A percentile compares a stretch with the other conserved stretches of the same genome.
Evolutionary conservation across 2,329 filamentous ascomycete genomes (phyloP).

Genomic region (Gaeumannomyces sp.): DNA sequence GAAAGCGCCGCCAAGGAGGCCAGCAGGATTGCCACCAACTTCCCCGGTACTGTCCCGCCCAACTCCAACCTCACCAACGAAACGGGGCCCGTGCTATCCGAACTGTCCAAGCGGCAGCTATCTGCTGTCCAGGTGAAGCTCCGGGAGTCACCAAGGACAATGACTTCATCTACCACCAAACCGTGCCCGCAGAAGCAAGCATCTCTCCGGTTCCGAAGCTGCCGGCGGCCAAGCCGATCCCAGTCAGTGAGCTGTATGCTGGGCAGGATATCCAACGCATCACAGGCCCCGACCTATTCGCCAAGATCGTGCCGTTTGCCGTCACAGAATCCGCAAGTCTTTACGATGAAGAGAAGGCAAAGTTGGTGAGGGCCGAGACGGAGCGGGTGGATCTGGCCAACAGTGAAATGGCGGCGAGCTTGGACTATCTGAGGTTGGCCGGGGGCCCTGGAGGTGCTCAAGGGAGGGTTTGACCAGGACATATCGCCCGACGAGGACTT

Average conservation of each 20-base stretch:
- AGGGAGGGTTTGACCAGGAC: constrained; percentile 88
- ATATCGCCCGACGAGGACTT: constrained; percentile 87
- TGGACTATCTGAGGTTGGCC: constrained; percentile 92
- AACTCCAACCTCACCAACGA: constrained; percentile 81
- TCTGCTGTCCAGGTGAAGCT: constrained; percentile 77
- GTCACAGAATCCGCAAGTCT: constrained; percentile 95
- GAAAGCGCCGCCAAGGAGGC: constrained; percentile 76
- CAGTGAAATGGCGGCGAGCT: constrained; percentile 88
- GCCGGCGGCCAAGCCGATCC: constrained; percentile 92
- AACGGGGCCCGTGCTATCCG: constrained; percentile 65
- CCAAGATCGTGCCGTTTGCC: constrained; percentile 91
- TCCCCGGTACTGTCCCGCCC: constrained; percentile 72
- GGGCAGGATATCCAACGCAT: constrained; percentile 96
- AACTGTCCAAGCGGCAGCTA: constrained; percentile 77
- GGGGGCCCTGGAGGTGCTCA: constrained; percentile 81
- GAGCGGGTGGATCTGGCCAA: constrained; percentile 91
- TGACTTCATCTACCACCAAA: constrained; percentile 96
- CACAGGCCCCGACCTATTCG: constrained; percentile 93
- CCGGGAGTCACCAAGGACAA: constrained; percentile 79
- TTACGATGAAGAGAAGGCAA: constrained; percentile 98
- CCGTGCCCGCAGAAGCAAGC: constrained; percentile 77
- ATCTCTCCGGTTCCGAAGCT: constrained; percentile 80
- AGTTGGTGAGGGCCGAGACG: constrained; percentile 85
- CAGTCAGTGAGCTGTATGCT: constrained; percentile 92
- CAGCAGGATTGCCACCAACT: constrained; percentile 66